Conservation (phyloP, 2,329 filamentous ascomycete genomes). For the Cercospora citrullina region DNA sequence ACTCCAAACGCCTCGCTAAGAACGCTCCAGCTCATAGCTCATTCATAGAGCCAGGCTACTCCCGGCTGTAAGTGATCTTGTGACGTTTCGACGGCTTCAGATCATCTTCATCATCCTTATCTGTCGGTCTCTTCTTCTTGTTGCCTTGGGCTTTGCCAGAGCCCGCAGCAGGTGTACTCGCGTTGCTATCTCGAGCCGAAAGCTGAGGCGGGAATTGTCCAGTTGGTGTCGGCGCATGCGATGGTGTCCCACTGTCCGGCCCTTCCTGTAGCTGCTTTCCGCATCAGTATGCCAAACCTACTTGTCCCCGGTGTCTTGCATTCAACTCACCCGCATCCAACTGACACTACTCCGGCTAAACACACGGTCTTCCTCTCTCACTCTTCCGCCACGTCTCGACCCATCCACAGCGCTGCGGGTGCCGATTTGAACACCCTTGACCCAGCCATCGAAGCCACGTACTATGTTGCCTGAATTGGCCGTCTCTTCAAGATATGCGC, state of each 20-base stretch:
- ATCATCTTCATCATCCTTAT: constrained; percentile 51
- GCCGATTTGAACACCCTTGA: constrained; percentile 70
- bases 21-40: constrained; percentile 17
- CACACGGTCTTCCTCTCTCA: constrained; percentile 70
- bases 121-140: constrained; percentile 50
- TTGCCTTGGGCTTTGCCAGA: constrained; percentile 41
- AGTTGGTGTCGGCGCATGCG: constrained; percentile 51
- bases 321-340: constrained; percentile 38
- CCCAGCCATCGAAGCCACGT: constrained; percentile 96
- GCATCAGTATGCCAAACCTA: constrained; percentile 5
- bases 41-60: constrained; percentile 35
- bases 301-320: neutral
- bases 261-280: constrained; percentile 35
- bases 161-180: constrained; percentile 42
- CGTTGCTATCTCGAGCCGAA: constrained; percentile 45
- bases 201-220: constrained; percentile 48
- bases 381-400: constrained; percentile 64
- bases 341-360: constrained; percentile 52
- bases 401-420: constrained; percentile 51
- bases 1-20: constrained; percentile 22
- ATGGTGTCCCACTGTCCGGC: constrained; percentile 42
- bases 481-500: constrained; percentile 86
- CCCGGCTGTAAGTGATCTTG: constrained; percentile 53
- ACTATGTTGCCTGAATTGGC: constrained; percentile 88
- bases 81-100: constrained; percentile 48